Evolutionary conservation across 2,329 filamentous ascomycete genomes (phyloP), one percentile per base, ranked within the genome.

Genomic region (Talaromyces sp.): DNA sequence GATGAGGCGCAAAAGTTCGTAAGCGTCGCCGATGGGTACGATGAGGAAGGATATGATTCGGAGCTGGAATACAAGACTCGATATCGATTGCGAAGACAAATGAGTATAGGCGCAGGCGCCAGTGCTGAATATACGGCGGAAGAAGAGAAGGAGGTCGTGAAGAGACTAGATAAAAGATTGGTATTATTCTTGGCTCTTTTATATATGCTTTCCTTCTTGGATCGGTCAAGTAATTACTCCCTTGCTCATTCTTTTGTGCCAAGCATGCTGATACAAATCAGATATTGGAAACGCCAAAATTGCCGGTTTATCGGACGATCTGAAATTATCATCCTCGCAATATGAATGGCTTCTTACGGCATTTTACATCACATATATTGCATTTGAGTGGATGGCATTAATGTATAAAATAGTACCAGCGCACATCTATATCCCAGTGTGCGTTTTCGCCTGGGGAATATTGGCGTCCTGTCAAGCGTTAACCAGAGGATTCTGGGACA

Each of bases 131-230:
- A 76, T 60, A 79, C 79, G 5, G 62, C 81, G 1, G 88, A 93
- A 62, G 93, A 97, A 75, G 93, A 96, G 73, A 79, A 76, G 24
- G 81, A 82, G 3, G 88, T 96, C 9, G 82, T 93, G 64, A 83
- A 82, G 72, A 93, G 91, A 78, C 87, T 97, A 70, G 93, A 97
- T 75, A 83, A 86, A 64, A 86, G 84, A 68, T 83, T 97, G 62
- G 91, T 96, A 6, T 75, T 91, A 0, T 96, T 97, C 74, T 84
- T 97, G 68, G 90, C 91, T 11, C 75, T 94, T 65, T 82, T 97
- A 13, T 97, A 95, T 74, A 85, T 96, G 82, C 81, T 97, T 67
- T 90, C 88, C 68, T 97, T 96, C 74, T 78, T 97, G 69, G 93
- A 97, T 76, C 85, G 93, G 69, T 93, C 91, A 19, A 96, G 91